Conservation (phyloP, 768 basidiomycete species). For the Phlebiopsis flavidoalba region DNA sequence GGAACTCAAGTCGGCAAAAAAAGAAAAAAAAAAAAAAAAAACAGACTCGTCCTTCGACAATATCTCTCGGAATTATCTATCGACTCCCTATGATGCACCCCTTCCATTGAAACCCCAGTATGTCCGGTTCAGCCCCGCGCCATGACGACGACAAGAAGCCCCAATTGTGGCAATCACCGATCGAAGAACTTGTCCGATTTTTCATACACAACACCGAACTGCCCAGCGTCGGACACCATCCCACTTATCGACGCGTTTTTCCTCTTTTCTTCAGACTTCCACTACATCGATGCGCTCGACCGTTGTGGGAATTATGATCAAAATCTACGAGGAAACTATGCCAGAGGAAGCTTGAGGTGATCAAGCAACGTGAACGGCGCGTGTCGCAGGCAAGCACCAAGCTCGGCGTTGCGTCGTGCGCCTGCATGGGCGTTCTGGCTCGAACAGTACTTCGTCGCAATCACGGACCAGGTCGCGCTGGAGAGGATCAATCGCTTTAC, state of each 20-base stretch:
- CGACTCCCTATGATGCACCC: background rate
- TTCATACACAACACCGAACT: background rate
- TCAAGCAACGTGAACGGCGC: background rate
- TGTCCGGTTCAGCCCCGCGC: background rate
- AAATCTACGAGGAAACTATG: background rate
- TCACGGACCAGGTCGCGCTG: background rate
- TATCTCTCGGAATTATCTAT: background rate
- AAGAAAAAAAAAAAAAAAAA: too few species aligned
- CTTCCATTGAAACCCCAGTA: background rate
- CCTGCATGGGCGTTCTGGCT: constrained; percentile 2
- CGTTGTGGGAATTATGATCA: background rate
- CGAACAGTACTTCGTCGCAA: background rate
- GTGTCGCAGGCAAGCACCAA: background rate
- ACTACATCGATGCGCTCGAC: background rate
- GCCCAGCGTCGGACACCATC: background rate
- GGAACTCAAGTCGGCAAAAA: background rate
- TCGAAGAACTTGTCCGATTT: background rate
- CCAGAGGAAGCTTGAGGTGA: background rate
- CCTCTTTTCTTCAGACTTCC: background rate
- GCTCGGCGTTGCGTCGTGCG: constrained; percentile 1
- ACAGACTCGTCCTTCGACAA: background rate
- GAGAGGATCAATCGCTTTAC: background rate
- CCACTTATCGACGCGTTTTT: constrained; percentile 1
- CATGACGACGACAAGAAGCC: background rate
- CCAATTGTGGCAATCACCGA: background rate